Evolutionary conservation across 169 alveolate species (phyloP).

Genomic region (Eimeria acervulina): DNA sequence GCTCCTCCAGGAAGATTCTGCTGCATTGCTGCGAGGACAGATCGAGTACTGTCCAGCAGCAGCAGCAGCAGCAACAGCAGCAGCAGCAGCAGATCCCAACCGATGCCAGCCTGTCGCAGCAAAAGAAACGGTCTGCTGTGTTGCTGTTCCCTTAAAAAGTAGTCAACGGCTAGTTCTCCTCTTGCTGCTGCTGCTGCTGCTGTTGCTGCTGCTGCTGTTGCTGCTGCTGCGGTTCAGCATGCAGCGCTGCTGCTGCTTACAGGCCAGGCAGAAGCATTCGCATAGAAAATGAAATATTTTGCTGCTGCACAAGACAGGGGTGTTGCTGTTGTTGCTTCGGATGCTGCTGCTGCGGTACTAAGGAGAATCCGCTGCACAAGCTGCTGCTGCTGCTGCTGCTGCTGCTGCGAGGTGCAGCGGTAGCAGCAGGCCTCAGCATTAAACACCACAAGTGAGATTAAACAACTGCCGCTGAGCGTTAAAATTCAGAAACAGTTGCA

Average conservation of each 20-base stretch:
- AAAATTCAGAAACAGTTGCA: neutral
- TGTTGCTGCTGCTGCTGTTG: neutral
- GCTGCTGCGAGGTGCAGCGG: constrained; percentile 50
- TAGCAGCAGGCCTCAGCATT: constrained; percentile 7
- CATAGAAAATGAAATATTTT: neutral
- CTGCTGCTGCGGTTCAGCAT: constrained; percentile 30
- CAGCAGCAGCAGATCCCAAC: neutral
- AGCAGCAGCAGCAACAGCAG: constrained; percentile 26
- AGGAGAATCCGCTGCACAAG: neutral
- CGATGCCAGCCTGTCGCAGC: neutral
- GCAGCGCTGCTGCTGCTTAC: constrained; percentile 30
- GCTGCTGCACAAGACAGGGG: neutral
- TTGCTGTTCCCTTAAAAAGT: neutral
- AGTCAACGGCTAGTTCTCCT: neutral
- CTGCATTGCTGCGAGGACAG: constrained; percentile 23
- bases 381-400: constrained; percentile 69
- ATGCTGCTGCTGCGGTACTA: neutral
- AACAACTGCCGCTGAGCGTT: neutral
- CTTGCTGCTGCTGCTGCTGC: no score
- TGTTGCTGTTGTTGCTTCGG: constrained; percentile 43
- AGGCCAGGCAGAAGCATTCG: neutral
- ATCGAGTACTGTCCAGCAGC: neutral
- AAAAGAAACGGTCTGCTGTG: neutral
- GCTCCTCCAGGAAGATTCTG: neutral
- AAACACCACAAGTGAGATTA: neutral